Conservation (phyloP, 2,329 filamentous ascomycete genomes). For the Rhynchosporium graminicola region DNA sequence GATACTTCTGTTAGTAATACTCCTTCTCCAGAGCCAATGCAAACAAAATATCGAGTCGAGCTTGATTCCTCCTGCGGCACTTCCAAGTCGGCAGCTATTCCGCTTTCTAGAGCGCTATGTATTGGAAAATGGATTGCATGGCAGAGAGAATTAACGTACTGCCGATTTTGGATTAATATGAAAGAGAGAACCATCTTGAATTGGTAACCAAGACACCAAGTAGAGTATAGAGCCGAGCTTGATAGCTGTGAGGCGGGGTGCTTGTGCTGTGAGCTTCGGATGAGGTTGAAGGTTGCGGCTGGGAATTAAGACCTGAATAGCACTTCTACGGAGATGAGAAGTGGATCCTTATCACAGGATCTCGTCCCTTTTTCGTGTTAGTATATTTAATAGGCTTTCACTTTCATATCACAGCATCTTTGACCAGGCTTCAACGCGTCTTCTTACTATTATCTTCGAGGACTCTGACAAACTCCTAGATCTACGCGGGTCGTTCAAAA, state of each 20-base stretch:
- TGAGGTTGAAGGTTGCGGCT: constrained; percentile 5
- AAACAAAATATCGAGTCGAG: background rate
- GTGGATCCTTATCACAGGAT: constrained; percentile 1
- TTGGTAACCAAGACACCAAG: background rate
- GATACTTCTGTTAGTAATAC: constrained; percentile 22
- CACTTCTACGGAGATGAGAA: background rate
- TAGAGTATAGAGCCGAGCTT: background rate
- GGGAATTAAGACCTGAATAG: background rate
- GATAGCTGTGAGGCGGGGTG: background rate
- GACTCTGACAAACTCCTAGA: no score
- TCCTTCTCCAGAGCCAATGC: background rate
- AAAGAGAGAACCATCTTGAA: constrained; percentile 68
- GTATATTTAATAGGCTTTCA: no score
- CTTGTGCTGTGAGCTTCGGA: background rate
- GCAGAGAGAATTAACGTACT: constrained; percentile 52
- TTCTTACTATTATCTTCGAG: background rate
- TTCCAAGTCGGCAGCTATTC: background rate
- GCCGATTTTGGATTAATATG: constrained; percentile 86
- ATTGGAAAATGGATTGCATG: background rate
- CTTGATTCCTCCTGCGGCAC: background rate
- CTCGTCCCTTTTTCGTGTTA: background rate
- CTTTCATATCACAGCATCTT: no score
- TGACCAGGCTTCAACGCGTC: background rate
- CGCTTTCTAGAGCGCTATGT: background rate
- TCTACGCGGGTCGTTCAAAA: background rate